Conservation (phyloP, 306 rosid genomes). For the Macrotyloma uniflorum region DNA sequence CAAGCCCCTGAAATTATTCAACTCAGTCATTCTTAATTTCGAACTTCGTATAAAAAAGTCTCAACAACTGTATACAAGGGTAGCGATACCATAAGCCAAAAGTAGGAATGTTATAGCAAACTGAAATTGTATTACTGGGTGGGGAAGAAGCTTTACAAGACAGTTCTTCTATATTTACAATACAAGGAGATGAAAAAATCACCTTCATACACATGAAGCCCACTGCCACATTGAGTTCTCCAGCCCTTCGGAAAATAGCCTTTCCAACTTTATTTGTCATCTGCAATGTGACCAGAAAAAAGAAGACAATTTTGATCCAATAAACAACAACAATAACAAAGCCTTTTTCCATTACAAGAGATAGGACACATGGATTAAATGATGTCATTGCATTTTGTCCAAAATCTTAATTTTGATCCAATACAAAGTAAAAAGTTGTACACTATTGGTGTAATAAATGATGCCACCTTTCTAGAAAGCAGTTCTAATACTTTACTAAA, state of each 20-base stretch:
- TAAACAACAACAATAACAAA: background rate
- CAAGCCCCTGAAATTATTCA: conserved; percentile 65
- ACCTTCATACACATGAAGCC: conserved; percentile 96
- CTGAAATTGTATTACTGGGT: background rate
- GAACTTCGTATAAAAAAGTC: background rate
- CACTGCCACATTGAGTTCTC: conserved; percentile 83
- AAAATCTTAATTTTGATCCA: background rate
- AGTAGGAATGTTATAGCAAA: background rate
- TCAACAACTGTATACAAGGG: conserved; percentile 8
- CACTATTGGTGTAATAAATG: background rate
- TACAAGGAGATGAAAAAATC: background rate
- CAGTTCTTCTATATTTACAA: background rate
- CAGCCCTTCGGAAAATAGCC: conserved; percentile 71
- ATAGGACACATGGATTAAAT: background rate
- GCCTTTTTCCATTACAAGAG: background rate
- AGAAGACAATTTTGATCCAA: background rate
- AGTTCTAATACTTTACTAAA: conserved; percentile 8
- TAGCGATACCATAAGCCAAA: conserved; percentile 18
- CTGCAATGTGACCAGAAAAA: conserved; percentile 46
- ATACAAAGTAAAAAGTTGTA: conserved; percentile 8
- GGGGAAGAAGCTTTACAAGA: conserved; percentile 4
- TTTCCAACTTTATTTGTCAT: conserved; percentile 90
- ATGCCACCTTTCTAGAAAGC: background rate
- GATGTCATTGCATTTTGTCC: background rate
- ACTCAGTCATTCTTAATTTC: conserved; percentile 17